Evolutionary conservation across 148 eudicot species (phyloP).

Genomic region (Camellia lanceoleosa): DNA sequence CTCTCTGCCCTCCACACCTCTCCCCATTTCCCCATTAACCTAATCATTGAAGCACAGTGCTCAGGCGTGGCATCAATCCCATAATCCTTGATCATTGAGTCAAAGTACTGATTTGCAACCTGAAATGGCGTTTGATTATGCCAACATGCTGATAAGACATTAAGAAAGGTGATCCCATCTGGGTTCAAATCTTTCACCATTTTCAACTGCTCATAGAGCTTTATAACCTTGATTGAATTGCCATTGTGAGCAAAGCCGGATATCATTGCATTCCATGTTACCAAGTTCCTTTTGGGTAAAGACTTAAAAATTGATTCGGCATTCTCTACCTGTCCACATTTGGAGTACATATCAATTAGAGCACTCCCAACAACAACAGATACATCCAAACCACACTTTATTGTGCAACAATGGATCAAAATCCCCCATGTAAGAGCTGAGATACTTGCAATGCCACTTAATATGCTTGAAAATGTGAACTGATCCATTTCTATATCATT

Average conservation of each 20-base stretch:
- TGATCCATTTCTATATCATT: constrained; percentile 46
- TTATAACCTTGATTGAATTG: constrained; percentile 45
- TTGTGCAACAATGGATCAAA: constrained; percentile 49
- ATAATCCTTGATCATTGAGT: constrained; percentile 47
- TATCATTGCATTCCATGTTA: constrained; percentile 75
- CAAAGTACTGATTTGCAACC: constrained; percentile 47
- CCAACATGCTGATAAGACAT: constrained; percentile 68
- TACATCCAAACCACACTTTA: constrained; percentile 45
- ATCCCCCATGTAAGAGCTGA: constrained; percentile 60
- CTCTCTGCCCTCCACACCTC: constrained; percentile 58
- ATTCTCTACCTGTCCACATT: constrained; percentile 54
- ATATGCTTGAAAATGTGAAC: constrained; percentile 62
- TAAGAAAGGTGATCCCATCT: constrained; percentile 69
- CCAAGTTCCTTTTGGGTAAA: constrained; percentile 56
- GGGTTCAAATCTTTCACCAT: constrained; percentile 41
- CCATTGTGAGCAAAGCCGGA: constrained; percentile 88
- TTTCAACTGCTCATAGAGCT: constrained; percentile 51
- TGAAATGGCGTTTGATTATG: constrained; percentile 53
- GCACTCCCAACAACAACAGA: constrained; percentile 73
- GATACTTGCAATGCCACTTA: constrained; percentile 61
- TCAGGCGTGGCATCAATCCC: constrained; percentile 51
- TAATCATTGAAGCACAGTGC: constrained; percentile 64
- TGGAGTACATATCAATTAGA: constrained; percentile 74
- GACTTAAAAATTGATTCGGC: constrained; percentile 49
- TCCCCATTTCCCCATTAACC: constrained; percentile 77